These are phyloP conservation scores for Whalleya microplaca DNA, from an alignment of 2,329 filamentous ascomycete species.

Conservation along the genomic window DNA sequence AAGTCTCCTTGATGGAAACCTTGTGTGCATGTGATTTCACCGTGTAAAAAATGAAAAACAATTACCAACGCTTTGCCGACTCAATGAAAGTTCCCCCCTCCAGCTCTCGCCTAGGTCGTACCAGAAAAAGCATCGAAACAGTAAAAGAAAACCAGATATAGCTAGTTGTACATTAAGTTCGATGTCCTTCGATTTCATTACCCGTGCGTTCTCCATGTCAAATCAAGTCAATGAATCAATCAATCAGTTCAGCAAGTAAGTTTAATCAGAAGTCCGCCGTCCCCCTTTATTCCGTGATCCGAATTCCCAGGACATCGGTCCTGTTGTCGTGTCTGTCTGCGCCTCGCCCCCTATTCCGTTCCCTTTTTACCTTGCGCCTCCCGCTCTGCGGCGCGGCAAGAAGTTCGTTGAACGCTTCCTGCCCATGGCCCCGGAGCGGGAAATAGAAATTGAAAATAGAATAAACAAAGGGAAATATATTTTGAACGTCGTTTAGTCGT, in stretches of 20 bases:
- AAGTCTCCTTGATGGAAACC: neutral
- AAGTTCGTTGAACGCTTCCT: neutral
- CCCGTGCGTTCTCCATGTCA: neutral
- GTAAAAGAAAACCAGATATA: no score
- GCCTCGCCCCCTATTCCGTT: neutral
- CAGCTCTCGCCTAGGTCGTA: no score
- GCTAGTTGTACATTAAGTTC: no score
- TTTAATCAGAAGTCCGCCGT: neutral
- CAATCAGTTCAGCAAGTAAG: neutral
- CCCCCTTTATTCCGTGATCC: neutral
- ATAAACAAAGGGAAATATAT: neutral
- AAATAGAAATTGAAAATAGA: neutral
- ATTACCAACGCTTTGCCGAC: no score
- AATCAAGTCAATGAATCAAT: neutral
- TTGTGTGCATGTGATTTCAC: neutral
- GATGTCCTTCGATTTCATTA: neutral
- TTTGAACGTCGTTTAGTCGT: no score
- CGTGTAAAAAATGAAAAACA: no score
- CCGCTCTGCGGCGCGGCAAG: no score
- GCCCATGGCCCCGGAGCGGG: no score
- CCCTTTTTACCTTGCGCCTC: neutral
- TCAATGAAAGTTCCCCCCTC: no score
- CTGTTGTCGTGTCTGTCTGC: neutral
- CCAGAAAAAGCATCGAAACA: no score
- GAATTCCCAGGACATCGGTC: neutral